Evolutionary conservation across 2,329 filamentous ascomycete species (phyloP), one percentile per base, ranked within the genome.

Genomic region (Calonectria crousiana): DNA sequence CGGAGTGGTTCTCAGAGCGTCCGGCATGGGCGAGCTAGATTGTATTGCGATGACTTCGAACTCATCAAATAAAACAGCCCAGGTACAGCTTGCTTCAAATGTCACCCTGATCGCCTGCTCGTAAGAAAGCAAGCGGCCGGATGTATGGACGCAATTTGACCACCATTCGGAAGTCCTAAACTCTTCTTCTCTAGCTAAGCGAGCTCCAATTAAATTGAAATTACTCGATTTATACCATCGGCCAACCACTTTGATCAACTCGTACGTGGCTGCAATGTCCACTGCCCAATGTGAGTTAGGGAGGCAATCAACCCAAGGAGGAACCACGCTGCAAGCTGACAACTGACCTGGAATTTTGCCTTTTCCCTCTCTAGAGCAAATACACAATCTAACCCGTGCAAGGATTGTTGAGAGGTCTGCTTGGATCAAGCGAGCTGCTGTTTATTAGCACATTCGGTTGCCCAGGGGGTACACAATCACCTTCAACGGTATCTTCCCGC

Each of bases 81-180:
- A 72, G 20, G 16, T 64, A 3, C 2, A n/a, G 20, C 52, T 67
- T 6, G 51, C 64, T 20, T 41, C 10, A 20, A 62, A 38, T 18
- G 23, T 23, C n/a, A 72, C 52, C 3, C 53, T 34, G 36, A 72
- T 49, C 5, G 65, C 34, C 28, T 38, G 41, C 18, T 60, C 47
- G n/a, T 72, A 72, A 14, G 70, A 72, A 6, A 72, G 64, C 32
- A 72, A 36, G n/a, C 70, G 70, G 38, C 70, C 70, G 2, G 53
- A 47, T 11, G 36, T 20, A 34, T 72, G 64, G 18, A 71, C 44
- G 28, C 51, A 67, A 20, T 71, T 30, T 32, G 69, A 60, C 69
- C 69, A 71, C 26, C 30, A 53, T 6, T 3, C 23, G 1, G 69
- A 44, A 20, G 69, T 36, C 16, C 38, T 28, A 23, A 66, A 47